phyloP scores from a whole-genome alignment of 2,329 filamentous ascomycete species.

The Akanthomyces muscarius region DNA sequence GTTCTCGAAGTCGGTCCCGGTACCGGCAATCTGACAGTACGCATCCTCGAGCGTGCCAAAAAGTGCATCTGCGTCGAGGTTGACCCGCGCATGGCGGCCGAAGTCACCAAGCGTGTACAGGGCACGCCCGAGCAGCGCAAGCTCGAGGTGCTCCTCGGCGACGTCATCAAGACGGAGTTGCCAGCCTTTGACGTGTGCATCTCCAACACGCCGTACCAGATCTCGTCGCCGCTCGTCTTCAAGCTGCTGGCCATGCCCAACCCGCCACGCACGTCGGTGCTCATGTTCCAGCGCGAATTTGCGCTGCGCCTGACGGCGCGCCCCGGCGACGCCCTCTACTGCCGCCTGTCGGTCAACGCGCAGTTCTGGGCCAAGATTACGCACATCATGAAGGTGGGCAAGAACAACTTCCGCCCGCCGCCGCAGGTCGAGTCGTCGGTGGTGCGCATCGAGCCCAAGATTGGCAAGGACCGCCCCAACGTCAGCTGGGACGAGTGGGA shows the following conservation, averaged over 20 bases:
- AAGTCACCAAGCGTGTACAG: conserved; percentile 90
- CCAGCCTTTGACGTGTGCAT: conserved; percentile 79
- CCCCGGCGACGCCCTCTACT: conserved; percentile 85
- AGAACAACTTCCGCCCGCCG: conserved; percentile 94
- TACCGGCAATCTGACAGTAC: conserved; percentile 82
- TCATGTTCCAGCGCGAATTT: conserved; percentile 97
- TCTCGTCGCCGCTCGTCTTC: conserved; percentile 89
- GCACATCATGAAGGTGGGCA: conserved; percentile 88
- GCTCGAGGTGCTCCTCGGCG: conserved; percentile 83
- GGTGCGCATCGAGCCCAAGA: conserved; percentile 84
- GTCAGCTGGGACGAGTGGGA: conserved; percentile 97
- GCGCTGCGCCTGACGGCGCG: conserved; percentile 84
- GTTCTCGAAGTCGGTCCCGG: conserved; percentile 92
- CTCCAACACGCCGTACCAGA: conserved; percentile 66
- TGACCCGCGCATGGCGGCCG: conserved; percentile 94
- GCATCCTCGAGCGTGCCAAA: conserved; percentile 83
- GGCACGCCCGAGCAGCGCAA: conserved; percentile 80
- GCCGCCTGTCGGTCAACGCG: conserved; percentile 83
- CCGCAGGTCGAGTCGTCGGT: conserved; percentile 90
- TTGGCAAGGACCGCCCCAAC: conserved; percentile 69
- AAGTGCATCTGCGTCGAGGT: conserved; percentile 82
- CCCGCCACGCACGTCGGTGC: conserved; percentile 76
- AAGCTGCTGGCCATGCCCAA: conserved; percentile 78
- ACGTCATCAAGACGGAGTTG: conserved; percentile 78
- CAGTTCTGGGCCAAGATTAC: conserved; percentile 73